phyloP scores from a whole-genome alignment of 2,329 filamentous ascomycete genomes.

The Calonectria henricotiae region DNA sequence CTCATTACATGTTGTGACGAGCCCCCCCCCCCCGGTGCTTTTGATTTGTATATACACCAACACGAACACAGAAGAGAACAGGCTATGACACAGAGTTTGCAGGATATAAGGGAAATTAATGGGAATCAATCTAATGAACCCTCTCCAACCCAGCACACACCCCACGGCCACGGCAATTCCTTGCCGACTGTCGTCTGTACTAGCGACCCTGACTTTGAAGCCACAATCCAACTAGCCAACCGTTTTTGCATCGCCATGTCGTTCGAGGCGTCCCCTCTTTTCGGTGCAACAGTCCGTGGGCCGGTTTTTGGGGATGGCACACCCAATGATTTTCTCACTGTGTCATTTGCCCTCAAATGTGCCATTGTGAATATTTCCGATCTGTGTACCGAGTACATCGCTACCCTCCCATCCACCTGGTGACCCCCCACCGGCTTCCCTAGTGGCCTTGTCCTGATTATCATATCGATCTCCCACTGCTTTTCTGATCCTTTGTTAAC shows the following conservation, averaged over 20 bases:
- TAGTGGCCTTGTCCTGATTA: slow-evolving; percentile 30
- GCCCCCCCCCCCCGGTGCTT: background rate
- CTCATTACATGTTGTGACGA: slow-evolving; percentile 5
- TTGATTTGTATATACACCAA: background rate
- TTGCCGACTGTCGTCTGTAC: slow-evolving; percentile 46
- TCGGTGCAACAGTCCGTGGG: background rate
- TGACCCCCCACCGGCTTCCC: slow-evolving; percentile 7
- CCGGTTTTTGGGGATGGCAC: slow-evolving; percentile 1
- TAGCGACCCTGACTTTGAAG: slow-evolving; percentile 45
- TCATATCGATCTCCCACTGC: slow-evolving; percentile 27
- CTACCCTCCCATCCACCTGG: slow-evolving; percentile 1
- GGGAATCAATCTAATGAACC: background rate
- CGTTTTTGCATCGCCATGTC: slow-evolving; percentile 23
- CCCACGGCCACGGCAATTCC: slow-evolving; percentile 45
- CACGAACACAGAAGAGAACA: background rate
- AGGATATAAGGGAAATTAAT: background rate
- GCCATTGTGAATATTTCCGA: background rate
- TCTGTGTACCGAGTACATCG: slow-evolving; percentile 22
- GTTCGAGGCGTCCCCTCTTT: slow-evolving; percentile 4
- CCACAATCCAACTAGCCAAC: slow-evolving; percentile 35
- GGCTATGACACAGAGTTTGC: background rate
- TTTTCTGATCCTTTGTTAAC: background rate
- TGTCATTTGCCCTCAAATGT: background rate
- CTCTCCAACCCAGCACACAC: slow-evolving; percentile 41
- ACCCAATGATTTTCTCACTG: background rate